Base-by-base conservation (phyloP, 306 rosid species). In the Ormosia emarginata region DNA sequence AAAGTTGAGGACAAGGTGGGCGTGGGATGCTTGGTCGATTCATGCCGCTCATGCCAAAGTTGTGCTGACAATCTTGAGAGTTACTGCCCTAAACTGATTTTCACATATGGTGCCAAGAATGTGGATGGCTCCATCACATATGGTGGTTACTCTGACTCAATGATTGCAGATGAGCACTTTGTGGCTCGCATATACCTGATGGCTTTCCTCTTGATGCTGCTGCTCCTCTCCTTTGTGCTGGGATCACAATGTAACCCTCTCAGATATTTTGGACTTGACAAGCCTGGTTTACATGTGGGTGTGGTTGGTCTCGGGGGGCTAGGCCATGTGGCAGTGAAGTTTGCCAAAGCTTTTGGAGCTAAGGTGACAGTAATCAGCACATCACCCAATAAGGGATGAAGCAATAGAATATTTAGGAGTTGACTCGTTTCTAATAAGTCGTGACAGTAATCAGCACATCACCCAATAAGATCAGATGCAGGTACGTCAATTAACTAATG, bases 1-100 rank as follows among this genome's bases (percentile, higher is more conserved):
- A 86, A 85, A 76, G 88, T 90, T 41, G 90, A 90, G n/a, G 94
- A 88, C 74, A 85, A n/a, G 55, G 90, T 88, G 0, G 94, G 90
- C 36, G 89, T 88, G 7, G 92, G 94, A 3, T 75, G 78, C 85
- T 0, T 86, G 67, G 80, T 88, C 24, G 89, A 89, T 2, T 81
- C 92, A 1, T 88, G 94, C 24, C 74, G 66, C 5, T 67, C 87
- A 0, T 90, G 94, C 53, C 75, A 88, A 3, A 81, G 15, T n/a
- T 89, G 90, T 56, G 52, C 46, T 2, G 58, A 79, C 8, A 34
- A 85, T 55, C 86, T 87, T 12, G 90, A 89, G 67, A 87, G 78
- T 36, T 88, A 88, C 61, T 88, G 91, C 73, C 71, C 80, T 13
- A 49, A 71, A 71, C 0, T 9, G 55, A 75, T 70, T 18, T 57